Conservation (phyloP, 78 protist species). For the Dictyostelium brefeldianum region DNA sequence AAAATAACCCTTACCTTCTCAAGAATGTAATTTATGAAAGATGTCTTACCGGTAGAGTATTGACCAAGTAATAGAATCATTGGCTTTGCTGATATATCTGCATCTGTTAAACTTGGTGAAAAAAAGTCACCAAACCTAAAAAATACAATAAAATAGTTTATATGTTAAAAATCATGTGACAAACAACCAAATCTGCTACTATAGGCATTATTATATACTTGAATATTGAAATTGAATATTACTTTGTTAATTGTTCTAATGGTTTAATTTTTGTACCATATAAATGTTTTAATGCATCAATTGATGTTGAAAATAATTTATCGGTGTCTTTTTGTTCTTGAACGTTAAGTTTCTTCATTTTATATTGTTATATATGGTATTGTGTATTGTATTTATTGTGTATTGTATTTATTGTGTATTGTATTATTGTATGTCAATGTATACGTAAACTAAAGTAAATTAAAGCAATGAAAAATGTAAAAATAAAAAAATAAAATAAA, state of each 20-base stretch:
- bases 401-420: too few species aligned
- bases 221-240: neutral
- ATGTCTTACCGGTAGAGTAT: slow-evolving; percentile 88
- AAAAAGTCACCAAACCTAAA: slow-evolving; percentile 57
- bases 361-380: neutral
- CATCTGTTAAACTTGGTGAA: slow-evolving; percentile 59
- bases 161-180: neutral
- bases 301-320: slow-evolving; percentile 48
- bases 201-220: neutral
- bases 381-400: neutral
- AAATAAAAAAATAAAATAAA: neutral
- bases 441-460: too few species aligned
- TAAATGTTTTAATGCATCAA: slow-evolving; percentile 47
- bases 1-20: too few species aligned
- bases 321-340: slow-evolving; percentile 46
- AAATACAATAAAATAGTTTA: neutral
- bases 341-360: slow-evolving; percentile 66
- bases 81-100: slow-evolving; percentile 88
- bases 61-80: slow-evolving; percentile 91
- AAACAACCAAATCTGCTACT: too few species aligned
- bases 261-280: slow-evolving; percentile 58
- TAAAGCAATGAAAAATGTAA: too few species aligned
- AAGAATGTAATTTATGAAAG: slow-evolving; percentile 80
- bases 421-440: too few species aligned
- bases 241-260: slow-evolving; percentile 61